Evolutionary conservation across 1,284 basidiomycete genomes (phyloP).

Genomic region (Butyriboletus appendiculatus): DNA sequence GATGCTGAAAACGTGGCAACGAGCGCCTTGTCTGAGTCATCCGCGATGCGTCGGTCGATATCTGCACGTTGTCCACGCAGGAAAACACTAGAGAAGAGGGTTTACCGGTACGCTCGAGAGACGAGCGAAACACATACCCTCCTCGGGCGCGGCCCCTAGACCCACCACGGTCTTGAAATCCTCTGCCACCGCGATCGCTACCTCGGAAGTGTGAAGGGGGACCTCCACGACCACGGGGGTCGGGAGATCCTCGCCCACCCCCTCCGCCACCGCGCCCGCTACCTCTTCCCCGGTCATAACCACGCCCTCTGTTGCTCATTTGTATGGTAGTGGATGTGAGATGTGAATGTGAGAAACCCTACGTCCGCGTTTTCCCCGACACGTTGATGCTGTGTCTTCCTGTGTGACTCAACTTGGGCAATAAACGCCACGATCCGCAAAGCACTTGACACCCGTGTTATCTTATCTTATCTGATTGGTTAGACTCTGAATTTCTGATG

Average conservation of each 20-base stretch:
- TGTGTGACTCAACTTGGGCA: slow-evolving; percentile 10
- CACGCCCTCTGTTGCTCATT: slow-evolving; percentile 37
- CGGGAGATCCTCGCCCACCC: slow-evolving; percentile 29
- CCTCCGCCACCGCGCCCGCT: slow-evolving; percentile 24
- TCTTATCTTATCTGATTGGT: slow-evolving; percentile 33
- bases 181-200: slow-evolving; percentile 31
- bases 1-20: slow-evolving; percentile 50
- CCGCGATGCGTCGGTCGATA: slow-evolving; percentile 60
- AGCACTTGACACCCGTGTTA: neutral
- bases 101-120: slow-evolving; percentile 5
- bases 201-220: slow-evolving; percentile 29
- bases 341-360: neutral
- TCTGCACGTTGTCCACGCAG: slow-evolving; percentile 45
- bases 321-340: neutral
- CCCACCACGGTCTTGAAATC: slow-evolving; percentile 36
- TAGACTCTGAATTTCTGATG: neutral
- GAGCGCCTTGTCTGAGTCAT: slow-evolving; percentile 58
- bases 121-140: slow-evolving; percentile 44
- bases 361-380: neutral
- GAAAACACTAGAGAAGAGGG: slow-evolving; percentile 50
- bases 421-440: slow-evolving; percentile 5
- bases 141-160: slow-evolving; percentile 43
- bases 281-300: slow-evolving; percentile 35
- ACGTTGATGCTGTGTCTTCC: slow-evolving; percentile 28
- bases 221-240: slow-evolving; percentile 32